These are phyloP conservation scores for Fusarium burgessii DNA, from an alignment of 2,329 filamentous ascomycete genomes.

Conservation along the genomic window DNA sequence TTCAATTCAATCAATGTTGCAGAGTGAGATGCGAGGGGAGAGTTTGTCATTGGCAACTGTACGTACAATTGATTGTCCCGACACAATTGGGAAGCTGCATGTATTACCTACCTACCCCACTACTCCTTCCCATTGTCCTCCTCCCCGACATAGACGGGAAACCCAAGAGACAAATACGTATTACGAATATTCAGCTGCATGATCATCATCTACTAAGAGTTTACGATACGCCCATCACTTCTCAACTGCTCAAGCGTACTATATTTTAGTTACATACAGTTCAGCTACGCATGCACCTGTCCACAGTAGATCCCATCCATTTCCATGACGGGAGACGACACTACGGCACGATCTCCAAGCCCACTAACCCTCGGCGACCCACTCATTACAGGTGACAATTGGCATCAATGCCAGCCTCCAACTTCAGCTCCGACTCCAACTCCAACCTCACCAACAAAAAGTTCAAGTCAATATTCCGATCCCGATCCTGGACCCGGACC, in stretches of 20 bases:
- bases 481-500: neutral
- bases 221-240: conserved; percentile 1
- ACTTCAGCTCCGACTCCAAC: conserved; percentile 6
- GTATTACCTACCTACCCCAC: neutral
- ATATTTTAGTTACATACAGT: neutral
- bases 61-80: neutral
- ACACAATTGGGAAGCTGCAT: neutral
- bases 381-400: conserved; percentile 31
- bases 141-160: neutral
- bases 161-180: neutral
- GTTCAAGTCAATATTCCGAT: conserved; percentile 5
- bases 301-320: conserved; percentile 15
- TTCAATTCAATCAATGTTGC: no score
- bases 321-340: conserved; percentile 23
- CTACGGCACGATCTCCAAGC: conserved; percentile 35
- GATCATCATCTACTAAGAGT: neutral
- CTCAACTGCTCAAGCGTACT: neutral
- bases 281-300: conserved; percentile 9
- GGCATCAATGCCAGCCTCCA: conserved; percentile 30
- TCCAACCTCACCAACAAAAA: conserved; percentile 1
- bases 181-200: conserved; percentile 12
- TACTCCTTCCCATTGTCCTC: neutral
- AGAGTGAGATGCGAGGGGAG: neutral
- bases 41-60: neutral
- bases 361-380: conserved; percentile 37